These are phyloP conservation scores for Psilocybe mexicana DNA, from an alignment of 1,284 basidiomycete species.

Conservation along the genomic window DNA sequence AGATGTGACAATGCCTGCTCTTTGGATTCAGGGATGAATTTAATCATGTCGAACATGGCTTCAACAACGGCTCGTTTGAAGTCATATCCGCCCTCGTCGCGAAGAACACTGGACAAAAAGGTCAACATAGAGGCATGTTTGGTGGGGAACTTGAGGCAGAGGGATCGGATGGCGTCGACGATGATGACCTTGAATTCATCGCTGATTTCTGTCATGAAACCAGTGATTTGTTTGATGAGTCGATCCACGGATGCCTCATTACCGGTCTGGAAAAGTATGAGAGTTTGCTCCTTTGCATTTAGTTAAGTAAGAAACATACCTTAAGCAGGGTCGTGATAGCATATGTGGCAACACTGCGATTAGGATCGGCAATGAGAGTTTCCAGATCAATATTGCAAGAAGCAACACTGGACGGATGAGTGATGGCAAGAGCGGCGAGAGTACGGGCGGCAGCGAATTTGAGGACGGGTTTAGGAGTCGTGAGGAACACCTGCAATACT, in stretches of 20 bases:
- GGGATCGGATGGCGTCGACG: constrained; percentile 96
- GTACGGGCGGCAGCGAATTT: constrained; percentile 99
- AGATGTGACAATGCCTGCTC: constrained; percentile 96
- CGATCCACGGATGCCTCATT: constrained; percentile 99
- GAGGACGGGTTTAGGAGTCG: constrained; percentile 90
- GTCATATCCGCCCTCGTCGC: constrained; percentile 98
- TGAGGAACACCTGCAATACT: constrained; percentile 93
- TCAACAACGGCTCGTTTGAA: constrained; percentile 99
- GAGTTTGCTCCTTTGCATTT: not conserved
- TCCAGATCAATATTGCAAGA: constrained; percentile 98
- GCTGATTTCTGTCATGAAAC: constrained; percentile 99
- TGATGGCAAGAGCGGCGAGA: constrained; percentile 84
- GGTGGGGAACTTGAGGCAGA: constrained; percentile 97
- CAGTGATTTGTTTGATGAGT: constrained; percentile 98
- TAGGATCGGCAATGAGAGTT: constrained; percentile 94
- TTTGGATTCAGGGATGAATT: constrained; percentile 93
- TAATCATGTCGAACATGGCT: constrained; percentile 99
- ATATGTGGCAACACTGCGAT: constrained; percentile 96
- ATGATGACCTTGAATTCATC: constrained; percentile 99
- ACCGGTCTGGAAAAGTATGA: too few species aligned
- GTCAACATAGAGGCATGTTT: constrained; percentile 96
- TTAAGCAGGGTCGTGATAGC: constrained; percentile 99
- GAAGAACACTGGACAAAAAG: constrained; percentile 91
- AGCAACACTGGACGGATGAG: constrained; percentile 84
- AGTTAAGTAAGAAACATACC: constrained; percentile 39